These are phyloP conservation scores for Histomonas meleagridis DNA, from an alignment of 208 protist genomes.

Conservation along the genomic window DNA sequence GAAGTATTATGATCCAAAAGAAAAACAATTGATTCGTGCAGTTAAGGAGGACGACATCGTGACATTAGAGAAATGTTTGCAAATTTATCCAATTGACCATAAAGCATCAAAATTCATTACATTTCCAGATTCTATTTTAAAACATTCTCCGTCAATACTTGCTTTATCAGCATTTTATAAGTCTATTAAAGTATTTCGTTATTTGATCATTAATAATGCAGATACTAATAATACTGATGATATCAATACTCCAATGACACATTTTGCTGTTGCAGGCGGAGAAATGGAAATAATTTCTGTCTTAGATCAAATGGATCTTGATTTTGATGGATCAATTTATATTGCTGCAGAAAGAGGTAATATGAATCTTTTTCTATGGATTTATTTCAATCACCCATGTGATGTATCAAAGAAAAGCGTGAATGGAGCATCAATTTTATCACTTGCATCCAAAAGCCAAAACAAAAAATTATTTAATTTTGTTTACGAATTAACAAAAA, in stretches of 20 bases:
- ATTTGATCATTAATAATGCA: not conserved
- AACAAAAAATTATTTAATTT: not conserved
- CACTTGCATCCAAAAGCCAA: not conserved
- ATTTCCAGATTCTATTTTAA: not conserved
- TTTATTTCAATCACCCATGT: not conserved
- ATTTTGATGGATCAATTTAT: not conserved
- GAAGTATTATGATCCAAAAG: too few species aligned
- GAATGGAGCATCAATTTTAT: not conserved
- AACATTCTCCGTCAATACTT: not conserved
- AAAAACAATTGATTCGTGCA: too few species aligned
- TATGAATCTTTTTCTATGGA: not conserved
- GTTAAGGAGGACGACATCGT: too few species aligned
- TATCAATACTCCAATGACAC: not conserved
- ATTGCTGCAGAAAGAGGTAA: not conserved
- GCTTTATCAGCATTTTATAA: not conserved
- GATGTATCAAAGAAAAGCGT: not conserved
- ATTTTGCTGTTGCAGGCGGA: not conserved
- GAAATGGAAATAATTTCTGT: constrained; percentile 2
- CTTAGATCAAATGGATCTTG: not conserved
- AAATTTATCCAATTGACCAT: not conserved
- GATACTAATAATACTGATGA: not conserved
- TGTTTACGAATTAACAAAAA: not conserved
- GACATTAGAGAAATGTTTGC: too few species aligned
- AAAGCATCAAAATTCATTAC: not conserved
- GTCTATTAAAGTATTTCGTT: not conserved